Conservation (phyloP, 495 filamentous ascomycete species). For the Penicillium manginii region DNA sequence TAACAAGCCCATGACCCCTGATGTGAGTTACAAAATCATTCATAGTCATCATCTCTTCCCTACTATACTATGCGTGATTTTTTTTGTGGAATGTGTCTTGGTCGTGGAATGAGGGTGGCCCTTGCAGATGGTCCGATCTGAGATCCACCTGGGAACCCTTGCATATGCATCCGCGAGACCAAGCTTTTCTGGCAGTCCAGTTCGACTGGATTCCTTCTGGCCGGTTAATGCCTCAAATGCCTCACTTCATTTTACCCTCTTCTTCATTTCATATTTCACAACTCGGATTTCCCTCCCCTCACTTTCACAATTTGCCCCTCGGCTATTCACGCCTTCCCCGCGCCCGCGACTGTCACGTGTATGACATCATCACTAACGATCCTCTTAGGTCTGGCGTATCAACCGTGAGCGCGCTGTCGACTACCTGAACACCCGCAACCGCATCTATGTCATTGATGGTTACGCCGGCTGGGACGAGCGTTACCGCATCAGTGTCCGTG, state of each 20-base stretch:
- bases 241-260: slow-evolving; percentile 4
- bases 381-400: slow-evolving; percentile 91
- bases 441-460: slow-evolving; percentile 98
- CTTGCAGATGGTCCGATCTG: slow-evolving; percentile 35
- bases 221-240: not conserved
- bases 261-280: not conserved
- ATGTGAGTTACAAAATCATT: slow-evolving; percentile 66
- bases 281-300: not conserved
- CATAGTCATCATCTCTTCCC: not conserved
- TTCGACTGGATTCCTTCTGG: not conserved
- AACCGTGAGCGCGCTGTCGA: slow-evolving; percentile 98
- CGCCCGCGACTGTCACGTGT: slow-evolving; percentile 31
- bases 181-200: slow-evolving; percentile 42
- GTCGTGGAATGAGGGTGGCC: slow-evolving; percentile 18
- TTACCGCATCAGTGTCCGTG: slow-evolving; percentile 95
- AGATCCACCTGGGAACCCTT: slow-evolving; percentile 30
- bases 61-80: slow-evolving; percentile 25
- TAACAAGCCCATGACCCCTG: slow-evolving; percentile 97
- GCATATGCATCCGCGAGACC: slow-evolving; percentile 30
- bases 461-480: slow-evolving; percentile 98
- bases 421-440: slow-evolving; percentile 97
- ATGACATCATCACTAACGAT: slow-evolving; percentile 46
- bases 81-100: slow-evolving; percentile 22
- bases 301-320: slow-evolving; percentile 5
- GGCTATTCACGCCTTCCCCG: slow-evolving; percentile 16